phyloP scores from a whole-genome alignment of 164 flowering plant species.

The Liquidambar formosana region DNA sequence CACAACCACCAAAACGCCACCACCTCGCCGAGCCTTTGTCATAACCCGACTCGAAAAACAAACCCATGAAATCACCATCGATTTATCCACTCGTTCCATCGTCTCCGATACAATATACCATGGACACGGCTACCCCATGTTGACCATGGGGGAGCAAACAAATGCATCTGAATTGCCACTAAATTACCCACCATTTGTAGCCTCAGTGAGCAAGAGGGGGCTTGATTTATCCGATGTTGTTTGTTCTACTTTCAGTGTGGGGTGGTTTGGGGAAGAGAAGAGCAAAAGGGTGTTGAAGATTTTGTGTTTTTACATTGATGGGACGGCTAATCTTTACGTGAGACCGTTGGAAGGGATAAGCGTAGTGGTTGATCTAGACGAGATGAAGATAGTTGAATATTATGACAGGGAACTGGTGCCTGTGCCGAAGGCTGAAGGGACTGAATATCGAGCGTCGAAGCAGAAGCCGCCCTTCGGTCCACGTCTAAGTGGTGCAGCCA shows the following conservation, averaged over 20 bases:
- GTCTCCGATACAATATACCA: conserved; percentile 25
- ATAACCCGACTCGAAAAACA: conserved; percentile 23
- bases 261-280: conserved; percentile 55
- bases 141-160: conserved; percentile 36
- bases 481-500: conserved; percentile 1
- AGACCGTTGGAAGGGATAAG: conserved; percentile 58
- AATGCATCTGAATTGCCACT: conserved; percentile 27
- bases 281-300: conserved; percentile 28
- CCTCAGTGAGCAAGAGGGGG: conserved; percentile 37
- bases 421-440: conserved; percentile 48
- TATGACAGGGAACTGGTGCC: conserved; percentile 34
- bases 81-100: conserved; percentile 25
- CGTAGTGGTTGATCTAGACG: conserved; percentile 46
- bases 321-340: conserved; percentile 41
- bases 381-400: conserved; percentile 40
- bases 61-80: conserved; percentile 46
- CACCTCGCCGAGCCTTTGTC: conserved; percentile 52
- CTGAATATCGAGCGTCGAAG: conserved; percentile 41
- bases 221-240: conserved; percentile 41
- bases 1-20: conserved; percentile 13
- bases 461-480: conserved; percentile 36
- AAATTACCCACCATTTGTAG: conserved; percentile 34
- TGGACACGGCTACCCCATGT: conserved; percentile 49
- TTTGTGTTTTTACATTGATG: conserved; percentile 37
- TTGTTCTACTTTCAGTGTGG: conserved; percentile 32